phyloP scores from a whole-genome alignment of 2,329 filamentous ascomycete species.

The Neonectria punicea region DNA sequence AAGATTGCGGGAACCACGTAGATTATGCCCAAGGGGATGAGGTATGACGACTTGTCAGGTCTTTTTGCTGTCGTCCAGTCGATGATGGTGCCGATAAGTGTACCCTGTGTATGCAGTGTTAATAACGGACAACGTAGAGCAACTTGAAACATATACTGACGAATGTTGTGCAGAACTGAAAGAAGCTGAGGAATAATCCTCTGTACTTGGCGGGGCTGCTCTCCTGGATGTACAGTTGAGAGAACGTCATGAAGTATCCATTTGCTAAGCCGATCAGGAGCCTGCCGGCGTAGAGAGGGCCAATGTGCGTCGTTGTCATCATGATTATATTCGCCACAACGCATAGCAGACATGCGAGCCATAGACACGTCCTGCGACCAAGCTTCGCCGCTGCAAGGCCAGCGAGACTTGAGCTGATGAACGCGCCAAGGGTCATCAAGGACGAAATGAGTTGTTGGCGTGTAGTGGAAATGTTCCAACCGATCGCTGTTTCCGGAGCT shows the following conservation, averaged over 20 bases:
- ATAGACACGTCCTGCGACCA: conserved; percentile 32
- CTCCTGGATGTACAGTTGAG: conserved; percentile 38
- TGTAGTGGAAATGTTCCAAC: conserved; percentile 39
- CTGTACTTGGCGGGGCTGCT: conserved; percentile 37
- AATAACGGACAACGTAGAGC: not conserved
- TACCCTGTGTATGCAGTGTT: conserved; percentile 18
- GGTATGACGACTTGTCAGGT: conserved; percentile 34
- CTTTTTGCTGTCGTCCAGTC: conserved; percentile 36
- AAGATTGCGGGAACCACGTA: conserved; percentile 31
- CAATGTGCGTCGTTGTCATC: conserved; percentile 37
- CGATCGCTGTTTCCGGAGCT: conserved; percentile 35
- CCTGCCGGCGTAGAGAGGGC: conserved; percentile 28
- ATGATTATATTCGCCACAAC: conserved; percentile 36
- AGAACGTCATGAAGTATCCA: conserved; percentile 40
- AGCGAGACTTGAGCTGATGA: conserved; percentile 37
- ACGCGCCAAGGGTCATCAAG: conserved; percentile 38
- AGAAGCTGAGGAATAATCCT: conserved; percentile 35
- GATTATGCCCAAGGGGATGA: conserved; percentile 36
- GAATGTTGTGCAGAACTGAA: conserved; percentile 37
- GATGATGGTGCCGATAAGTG: conserved; percentile 35
- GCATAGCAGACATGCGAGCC: conserved; percentile 36
- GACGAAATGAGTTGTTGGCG: conserved; percentile 38
- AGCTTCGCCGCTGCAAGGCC: conserved; percentile 30
- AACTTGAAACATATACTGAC: conserved; percentile 17
- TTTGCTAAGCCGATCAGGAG: conserved; percentile 36